phyloP scores from a whole-genome alignment of 2,329 filamentous ascomycete species.

The Plectosphaerella sp. region DNA sequence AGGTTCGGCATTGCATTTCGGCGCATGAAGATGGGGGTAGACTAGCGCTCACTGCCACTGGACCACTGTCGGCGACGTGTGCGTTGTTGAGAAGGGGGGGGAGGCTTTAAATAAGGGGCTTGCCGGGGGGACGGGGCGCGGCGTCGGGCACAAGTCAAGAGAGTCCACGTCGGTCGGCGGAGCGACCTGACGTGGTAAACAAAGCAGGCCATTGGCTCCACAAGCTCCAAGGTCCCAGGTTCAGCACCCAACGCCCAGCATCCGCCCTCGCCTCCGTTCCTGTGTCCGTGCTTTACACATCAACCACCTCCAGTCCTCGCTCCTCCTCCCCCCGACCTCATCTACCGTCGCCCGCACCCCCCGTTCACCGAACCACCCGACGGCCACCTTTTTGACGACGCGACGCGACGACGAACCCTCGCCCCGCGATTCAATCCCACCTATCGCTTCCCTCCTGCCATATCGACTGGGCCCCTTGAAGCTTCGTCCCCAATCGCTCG shows the following conservation, averaged over 20 bases:
- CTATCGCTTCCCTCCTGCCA: too few relatives aligned
- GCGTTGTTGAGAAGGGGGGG: too few relatives aligned
- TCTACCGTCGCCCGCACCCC: not conserved
- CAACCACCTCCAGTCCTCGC: not conserved
- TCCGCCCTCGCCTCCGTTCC: not conserved
- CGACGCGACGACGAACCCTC: not conserved
- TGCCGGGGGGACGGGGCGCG: too few relatives aligned
- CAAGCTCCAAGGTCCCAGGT: not conserved
- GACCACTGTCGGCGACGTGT: too few relatives aligned
- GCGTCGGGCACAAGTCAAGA: too few relatives aligned
- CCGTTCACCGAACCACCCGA: not conserved
- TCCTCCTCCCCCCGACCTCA: not conserved
- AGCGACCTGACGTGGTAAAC: slow-evolving; percentile 1
- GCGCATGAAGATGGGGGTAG: too few relatives aligned
- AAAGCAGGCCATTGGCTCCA: not conserved
- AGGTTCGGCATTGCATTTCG: too few relatives aligned
- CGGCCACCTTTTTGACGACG: not conserved
- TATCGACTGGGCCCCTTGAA: too few relatives aligned
- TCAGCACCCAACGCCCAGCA: too few relatives aligned
- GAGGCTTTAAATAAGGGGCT: not conserved
- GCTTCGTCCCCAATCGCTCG: too few relatives aligned
- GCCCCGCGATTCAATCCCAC: too few relatives aligned
- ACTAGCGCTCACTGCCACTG: too few relatives aligned
- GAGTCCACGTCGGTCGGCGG: not conserved
- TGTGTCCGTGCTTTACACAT: not conserved